phyloP scores from a whole-genome alignment of 768 basidiomycete species.

The Auricularia cornea region DNA sequence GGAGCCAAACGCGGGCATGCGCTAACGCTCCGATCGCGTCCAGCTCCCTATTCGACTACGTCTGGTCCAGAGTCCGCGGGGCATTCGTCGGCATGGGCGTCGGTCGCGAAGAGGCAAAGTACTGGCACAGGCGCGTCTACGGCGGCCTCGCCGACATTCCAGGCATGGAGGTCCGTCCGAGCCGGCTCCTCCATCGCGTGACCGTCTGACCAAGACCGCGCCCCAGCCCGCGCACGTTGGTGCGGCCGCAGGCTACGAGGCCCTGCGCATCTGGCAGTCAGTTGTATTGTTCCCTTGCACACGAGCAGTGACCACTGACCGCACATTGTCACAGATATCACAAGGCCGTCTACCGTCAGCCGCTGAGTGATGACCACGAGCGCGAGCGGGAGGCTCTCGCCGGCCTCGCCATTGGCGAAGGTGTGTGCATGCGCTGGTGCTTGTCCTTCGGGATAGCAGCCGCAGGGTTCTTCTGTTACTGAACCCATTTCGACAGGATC shows the following conservation, averaged over 20 bases:
- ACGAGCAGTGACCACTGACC: background rate
- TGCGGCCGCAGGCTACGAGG: conserved; percentile 71
- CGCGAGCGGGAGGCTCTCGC: conserved; percentile 58
- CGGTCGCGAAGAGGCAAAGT: conserved; percentile 50
- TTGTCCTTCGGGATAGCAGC: background rate
- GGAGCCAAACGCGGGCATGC: background rate
- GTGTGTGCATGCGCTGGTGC: conserved; percentile 24
- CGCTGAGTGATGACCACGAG: conserved; percentile 47
- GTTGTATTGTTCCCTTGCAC: background rate
- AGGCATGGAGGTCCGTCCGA: conserved; percentile 27
- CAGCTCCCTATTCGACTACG: conserved; percentile 30
- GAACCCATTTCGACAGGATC: conserved; percentile 34
- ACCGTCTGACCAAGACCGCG: conserved; percentile 27
- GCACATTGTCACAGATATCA: conserved; percentile 27
- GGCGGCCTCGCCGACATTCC: conserved; percentile 31
- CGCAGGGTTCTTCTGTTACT: conserved; percentile 2
- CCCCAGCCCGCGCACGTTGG: conserved; percentile 58
- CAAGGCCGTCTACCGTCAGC: conserved; percentile 38
- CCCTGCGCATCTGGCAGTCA: conserved; percentile 53
- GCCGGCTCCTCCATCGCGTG: background rate
- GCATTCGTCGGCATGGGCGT: conserved; percentile 20
- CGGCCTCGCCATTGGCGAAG: conserved; percentile 65
- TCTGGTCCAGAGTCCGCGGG: conserved; percentile 20
- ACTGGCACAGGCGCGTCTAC: conserved; percentile 62
- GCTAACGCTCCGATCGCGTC: background rate